Conservation (phyloP, 257 asterid genomes). For the Capsicum chinense region DNA sequence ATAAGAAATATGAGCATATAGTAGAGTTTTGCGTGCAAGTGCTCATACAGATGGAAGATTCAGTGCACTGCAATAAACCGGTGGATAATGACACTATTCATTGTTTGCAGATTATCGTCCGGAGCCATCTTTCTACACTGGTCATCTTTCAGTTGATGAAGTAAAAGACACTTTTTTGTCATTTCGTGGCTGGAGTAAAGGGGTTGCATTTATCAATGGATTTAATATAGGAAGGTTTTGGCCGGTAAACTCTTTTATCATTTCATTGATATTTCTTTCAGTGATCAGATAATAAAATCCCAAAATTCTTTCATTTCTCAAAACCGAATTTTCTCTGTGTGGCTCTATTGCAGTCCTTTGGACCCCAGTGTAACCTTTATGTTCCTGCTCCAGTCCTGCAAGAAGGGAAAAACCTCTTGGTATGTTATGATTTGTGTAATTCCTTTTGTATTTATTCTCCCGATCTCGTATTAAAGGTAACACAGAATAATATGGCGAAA, state of each 20-base stretch:
- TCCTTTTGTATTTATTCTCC: neutral
- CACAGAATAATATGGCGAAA: neutral
- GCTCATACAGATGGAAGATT: neutral
- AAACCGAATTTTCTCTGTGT: conserved; percentile 26
- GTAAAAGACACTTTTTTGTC: conserved; percentile 78
- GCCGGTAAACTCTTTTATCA: conserved; percentile 63
- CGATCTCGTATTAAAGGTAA: neutral
- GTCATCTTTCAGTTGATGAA: conserved; percentile 58
- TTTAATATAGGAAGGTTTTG: conserved; percentile 83
- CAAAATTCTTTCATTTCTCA: conserved; percentile 2
- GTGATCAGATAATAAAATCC: conserved; percentile 2
- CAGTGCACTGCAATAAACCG: neutral
- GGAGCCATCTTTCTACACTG: conserved; percentile 77
- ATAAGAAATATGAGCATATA: neutral
- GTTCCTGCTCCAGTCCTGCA: conserved; percentile 87
- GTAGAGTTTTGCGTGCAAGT: neutral
- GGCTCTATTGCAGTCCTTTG: conserved; percentile 63
- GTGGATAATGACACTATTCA: conserved; percentile 4
- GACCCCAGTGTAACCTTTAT: conserved; percentile 94
- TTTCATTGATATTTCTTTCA: neutral
- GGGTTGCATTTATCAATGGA: conserved; percentile 75
- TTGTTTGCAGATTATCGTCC: conserved; percentile 46
- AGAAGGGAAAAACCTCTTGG: conserved; percentile 73
- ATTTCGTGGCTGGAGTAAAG: conserved; percentile 88
- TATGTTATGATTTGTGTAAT: conserved; percentile 38